Base-by-base conservation (phyloP, 495 filamentous ascomycete species). In the Cudoniella acicularis region DNA sequence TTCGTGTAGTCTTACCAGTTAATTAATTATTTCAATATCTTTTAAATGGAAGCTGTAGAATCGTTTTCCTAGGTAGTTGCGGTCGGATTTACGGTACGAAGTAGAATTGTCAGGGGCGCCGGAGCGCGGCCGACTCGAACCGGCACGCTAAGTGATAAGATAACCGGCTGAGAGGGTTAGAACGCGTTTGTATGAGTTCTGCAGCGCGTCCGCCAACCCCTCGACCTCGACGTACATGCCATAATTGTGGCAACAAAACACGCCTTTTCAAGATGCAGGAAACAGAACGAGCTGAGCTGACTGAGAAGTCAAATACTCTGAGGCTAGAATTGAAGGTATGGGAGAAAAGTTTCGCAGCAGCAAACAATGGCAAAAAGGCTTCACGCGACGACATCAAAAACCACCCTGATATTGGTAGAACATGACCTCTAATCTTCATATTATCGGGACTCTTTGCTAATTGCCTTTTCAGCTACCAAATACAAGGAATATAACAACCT, bases 401-500 rank as follows among this genome's bases (percentile, higher is more conserved):
- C 57, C 84, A 92, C 64, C 83, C 83, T 9, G 82, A 82, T 2
- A 96, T 97, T 65, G 88, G 91, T 96, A 79, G 27, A 73, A 58
- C 48, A 10, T 17, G 13, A 20, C 13, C 13, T 11, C 42, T 16
- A 10, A 6, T 52, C 16, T n/a, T 26, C 30, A 36, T 10, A 18
- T 11, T 13, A n/a, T n/a, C n/a, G 9, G 16, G 23, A 36, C 6
- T 2, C n/a, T 23, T 49, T 13, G 18, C 24, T 56, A 56, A 63
- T 52, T 46, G 22, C 1, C 8, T 8, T 22, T 61, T 27, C 60
- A 95, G 91, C 90, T 41, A 76, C 81, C 1, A 96, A 97, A 74
- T 97, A 98, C 73, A 96, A 92, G 65, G 84, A 90, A 61, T 98
- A 98, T 76, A 84, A 83, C 60, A 86, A 83, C 55, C 64, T 91